Evolutionary conservation across 2,329 filamentous ascomycete genomes (phyloP).

Genomic region (Emericellopsis atlantica): DNA sequence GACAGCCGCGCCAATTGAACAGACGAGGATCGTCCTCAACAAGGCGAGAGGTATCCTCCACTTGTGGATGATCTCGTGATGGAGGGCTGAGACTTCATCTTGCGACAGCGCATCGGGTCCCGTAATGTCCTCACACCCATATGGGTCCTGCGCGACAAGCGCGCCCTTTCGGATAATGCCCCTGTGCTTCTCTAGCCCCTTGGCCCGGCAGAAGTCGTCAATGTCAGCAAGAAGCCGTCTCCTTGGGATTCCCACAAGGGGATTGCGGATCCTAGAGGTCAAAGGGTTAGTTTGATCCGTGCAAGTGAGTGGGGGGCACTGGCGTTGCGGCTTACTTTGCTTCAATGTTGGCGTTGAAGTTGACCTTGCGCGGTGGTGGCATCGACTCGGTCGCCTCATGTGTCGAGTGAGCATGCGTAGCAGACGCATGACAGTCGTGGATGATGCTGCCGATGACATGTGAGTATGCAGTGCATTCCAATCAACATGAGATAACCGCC

Average conservation of each 20-base stretch:
- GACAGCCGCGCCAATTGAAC: slow-evolving; percentile 58
- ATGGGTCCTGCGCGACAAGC: slow-evolving; percentile 59
- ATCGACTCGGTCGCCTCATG: neutral
- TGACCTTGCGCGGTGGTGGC: slow-evolving; percentile 14
- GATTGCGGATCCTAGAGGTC: slow-evolving; percentile 25
- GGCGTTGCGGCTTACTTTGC: slow-evolving; percentile 22
- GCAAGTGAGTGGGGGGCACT: neutral
- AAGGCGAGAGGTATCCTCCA: slow-evolving; percentile 52
- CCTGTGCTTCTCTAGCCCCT: slow-evolving; percentile 45
- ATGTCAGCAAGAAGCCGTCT: slow-evolving; percentile 39
- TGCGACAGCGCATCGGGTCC: slow-evolving; percentile 44
- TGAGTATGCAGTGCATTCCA: neutral
- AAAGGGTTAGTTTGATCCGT: neutral
- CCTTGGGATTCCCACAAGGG: slow-evolving; percentile 39
- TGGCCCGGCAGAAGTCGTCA: slow-evolving; percentile 44
- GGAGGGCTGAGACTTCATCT: slow-evolving; percentile 46
- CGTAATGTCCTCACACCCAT: slow-evolving; percentile 44
- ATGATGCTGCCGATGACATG: neutral
- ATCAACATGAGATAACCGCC: neutral
- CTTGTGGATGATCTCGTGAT: slow-evolving; percentile 51
- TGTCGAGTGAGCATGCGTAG: neutral
- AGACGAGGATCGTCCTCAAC: slow-evolving; percentile 54
- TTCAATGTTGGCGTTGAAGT: slow-evolving; percentile 31
- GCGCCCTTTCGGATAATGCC: slow-evolving; percentile 54
- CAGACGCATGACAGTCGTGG: neutral